Conservation (phyloP, 768 basidiomycete genomes). For the Lactifluus pinguis region DNA sequence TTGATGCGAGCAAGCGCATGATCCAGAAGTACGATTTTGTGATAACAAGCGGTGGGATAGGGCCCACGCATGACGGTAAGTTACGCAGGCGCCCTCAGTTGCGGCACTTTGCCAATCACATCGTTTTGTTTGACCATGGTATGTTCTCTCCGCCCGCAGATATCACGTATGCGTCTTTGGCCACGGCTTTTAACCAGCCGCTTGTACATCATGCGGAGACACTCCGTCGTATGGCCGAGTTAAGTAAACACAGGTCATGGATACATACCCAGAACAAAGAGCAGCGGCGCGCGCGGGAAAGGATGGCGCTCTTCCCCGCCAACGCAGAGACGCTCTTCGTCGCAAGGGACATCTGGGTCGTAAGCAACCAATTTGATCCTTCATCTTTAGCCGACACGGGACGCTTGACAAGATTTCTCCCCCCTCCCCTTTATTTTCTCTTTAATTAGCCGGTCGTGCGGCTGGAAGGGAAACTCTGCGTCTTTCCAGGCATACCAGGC, state of each 20-base stretch:
- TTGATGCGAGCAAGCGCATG: conserved; percentile 80
- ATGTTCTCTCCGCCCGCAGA: conserved; percentile 33
- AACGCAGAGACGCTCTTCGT: conserved; percentile 74
- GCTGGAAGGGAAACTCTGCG: conserved; percentile 75
- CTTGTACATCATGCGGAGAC: conserved; percentile 75
- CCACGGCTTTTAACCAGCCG: conserved; percentile 67
- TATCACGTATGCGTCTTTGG: conserved; percentile 85
- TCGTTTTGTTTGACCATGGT: background rate
- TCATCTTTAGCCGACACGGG: background rate
- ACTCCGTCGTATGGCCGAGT: conserved; percentile 57
- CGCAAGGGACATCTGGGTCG: conserved; percentile 77
- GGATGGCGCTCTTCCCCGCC: conserved; percentile 89
- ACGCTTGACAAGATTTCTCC: conserved; percentile 7
- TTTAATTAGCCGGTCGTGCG: conserved; percentile 68
- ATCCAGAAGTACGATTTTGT: conserved; percentile 81
- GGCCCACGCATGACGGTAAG: conserved; percentile 76
- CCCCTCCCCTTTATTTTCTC: background rate
- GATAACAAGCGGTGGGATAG: conserved; percentile 85
- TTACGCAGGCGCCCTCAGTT: conserved; percentile 25
- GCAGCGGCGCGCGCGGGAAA: conserved; percentile 63
- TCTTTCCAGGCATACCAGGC: conserved; percentile 85
- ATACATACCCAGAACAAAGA: conserved; percentile 57
- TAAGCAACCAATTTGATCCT: conserved; percentile 28
- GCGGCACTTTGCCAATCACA: background rate
- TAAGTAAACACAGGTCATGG: conserved; percentile 48